These are phyloP conservation scores for Fusarium tjaetaba DNA, from an alignment of 2,329 filamentous ascomycete species.

Conservation along the genomic window DNA sequence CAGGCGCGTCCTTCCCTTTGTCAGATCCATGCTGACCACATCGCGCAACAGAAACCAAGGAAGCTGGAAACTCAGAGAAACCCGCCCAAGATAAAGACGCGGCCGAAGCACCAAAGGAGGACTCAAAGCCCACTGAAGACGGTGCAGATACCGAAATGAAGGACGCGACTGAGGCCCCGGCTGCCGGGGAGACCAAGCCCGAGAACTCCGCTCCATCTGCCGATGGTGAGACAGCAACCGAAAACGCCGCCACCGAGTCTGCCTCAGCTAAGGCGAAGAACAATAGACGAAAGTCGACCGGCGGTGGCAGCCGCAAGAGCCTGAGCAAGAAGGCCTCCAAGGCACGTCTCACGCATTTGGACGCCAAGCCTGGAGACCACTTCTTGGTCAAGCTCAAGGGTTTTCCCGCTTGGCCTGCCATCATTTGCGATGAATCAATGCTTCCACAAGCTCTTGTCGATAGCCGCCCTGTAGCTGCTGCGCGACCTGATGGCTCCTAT, in stretches of 20 bases:
- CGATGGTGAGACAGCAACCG: slow-evolving; percentile 42
- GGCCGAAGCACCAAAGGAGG: slow-evolving; percentile 43
- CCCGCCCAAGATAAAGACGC: slow-evolving; percentile 42
- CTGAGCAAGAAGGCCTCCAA: slow-evolving; percentile 87
- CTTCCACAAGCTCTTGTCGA: slow-evolving; percentile 81
- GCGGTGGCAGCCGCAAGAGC: slow-evolving; percentile 79
- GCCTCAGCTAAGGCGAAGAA: slow-evolving; percentile 49
- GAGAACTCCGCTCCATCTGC: slow-evolving; percentile 39
- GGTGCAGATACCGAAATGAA: slow-evolving; percentile 65
- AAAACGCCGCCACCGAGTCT: slow-evolving; percentile 43
- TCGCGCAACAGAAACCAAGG: slow-evolving; percentile 42
- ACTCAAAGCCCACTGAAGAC: slow-evolving; percentile 41
- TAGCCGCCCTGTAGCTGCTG: slow-evolving; percentile 84
- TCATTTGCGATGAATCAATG: slow-evolving; percentile 95
- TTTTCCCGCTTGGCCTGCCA: slow-evolving; percentile 92
- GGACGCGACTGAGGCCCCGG: slow-evolving; percentile 47
- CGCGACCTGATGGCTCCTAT: slow-evolving; percentile 84
- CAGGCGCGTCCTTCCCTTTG: slow-evolving; percentile 36
- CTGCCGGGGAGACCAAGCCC: slow-evolving; percentile 45
- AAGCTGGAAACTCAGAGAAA: slow-evolving; percentile 45
- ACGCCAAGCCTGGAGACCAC: slow-evolving; percentile 90
- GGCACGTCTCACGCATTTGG: slow-evolving; percentile 74
- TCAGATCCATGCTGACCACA: slow-evolving; percentile 43
- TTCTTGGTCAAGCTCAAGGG: slow-evolving; percentile 95
- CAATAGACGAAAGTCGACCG: slow-evolving; percentile 79